These are phyloP conservation scores for Phoma sp. DNA, from an alignment of 2,329 filamentous ascomycete genomes.

Conservation along the genomic window DNA sequence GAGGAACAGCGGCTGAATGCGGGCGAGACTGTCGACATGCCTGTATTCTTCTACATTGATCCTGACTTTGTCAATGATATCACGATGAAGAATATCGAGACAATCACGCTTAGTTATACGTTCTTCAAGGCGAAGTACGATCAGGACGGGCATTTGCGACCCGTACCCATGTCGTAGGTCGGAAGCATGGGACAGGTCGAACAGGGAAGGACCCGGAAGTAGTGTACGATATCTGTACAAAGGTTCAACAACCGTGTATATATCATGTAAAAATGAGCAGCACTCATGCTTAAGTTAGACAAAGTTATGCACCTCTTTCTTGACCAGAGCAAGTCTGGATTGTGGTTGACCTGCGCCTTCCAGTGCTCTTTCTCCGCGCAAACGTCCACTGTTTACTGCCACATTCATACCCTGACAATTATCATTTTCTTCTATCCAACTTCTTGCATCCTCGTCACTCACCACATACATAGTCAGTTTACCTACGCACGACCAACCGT, in stretches of 20 bases:
- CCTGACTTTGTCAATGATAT: constrained; percentile 92
- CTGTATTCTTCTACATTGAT: constrained; percentile 98
- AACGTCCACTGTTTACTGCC: not conserved
- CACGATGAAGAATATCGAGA: constrained; percentile 93
- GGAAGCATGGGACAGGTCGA: constrained; percentile 22
- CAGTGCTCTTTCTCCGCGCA: not conserved
- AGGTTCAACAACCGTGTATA: not conserved
- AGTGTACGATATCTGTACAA: constrained; percentile 20
- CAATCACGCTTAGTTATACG: constrained; percentile 94
- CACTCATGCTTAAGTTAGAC: not conserved
- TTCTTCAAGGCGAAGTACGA: constrained; percentile 96
- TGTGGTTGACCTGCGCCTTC: not conserved
- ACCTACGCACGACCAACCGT: not conserved
- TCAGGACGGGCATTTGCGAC: constrained; percentile 74
- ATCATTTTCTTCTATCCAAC: not conserved
- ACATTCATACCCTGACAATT: not conserved
- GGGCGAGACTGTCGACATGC: constrained; percentile 98
- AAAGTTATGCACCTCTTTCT: not conserved
- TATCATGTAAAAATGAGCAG: not conserved
- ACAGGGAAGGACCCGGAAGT: not conserved
- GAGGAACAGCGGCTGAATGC: constrained; percentile 93
- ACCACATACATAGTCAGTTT: not conserved
- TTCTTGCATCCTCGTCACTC: not conserved
- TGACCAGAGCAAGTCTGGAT: not conserved
- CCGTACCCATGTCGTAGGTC: constrained; percentile 53